These are phyloP conservation scores for Aspergillus wentii DNA, from an alignment of 495 filamentous ascomycete genomes.

Conservation along the genomic window DNA sequence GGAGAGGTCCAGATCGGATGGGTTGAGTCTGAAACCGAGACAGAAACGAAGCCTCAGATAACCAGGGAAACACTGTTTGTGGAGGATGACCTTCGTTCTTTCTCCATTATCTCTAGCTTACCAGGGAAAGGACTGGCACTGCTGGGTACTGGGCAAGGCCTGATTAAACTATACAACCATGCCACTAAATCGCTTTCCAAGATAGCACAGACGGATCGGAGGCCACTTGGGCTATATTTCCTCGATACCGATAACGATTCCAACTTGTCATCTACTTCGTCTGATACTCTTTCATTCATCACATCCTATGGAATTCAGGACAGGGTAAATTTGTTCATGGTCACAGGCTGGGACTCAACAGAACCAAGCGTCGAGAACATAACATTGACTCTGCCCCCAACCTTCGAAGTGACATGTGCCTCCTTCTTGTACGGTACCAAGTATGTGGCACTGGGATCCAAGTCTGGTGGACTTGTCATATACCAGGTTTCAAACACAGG, in stretches of 20 bases:
- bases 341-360: slow-evolving; percentile 11
- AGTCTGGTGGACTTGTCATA: slow-evolving; percentile 54
- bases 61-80: slow-evolving; percentile 27
- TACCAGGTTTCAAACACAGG: slow-evolving; percentile 31
- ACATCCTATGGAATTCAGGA: slow-evolving; percentile 22
- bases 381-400: slow-evolving; percentile 24
- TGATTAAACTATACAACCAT: slow-evolving; percentile 34
- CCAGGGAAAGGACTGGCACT: slow-evolving; percentile 29
- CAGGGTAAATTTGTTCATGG: slow-evolving; percentile 24
- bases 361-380: slow-evolving; percentile 14
- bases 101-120: slow-evolving; percentile 21
- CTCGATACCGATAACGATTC: slow-evolving; percentile 13
- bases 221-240: slow-evolving; percentile 21
- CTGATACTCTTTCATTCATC: slow-evolving; percentile 22
- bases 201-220: slow-evolving; percentile 16
- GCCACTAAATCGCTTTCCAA: slow-evolving; percentile 18
- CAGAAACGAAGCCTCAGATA: slow-evolving; percentile 10
- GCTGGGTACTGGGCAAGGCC: slow-evolving; percentile 26
- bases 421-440: slow-evolving; percentile 28
- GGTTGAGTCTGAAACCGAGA: slow-evolving; percentile 6
- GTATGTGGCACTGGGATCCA: slow-evolving; percentile 64
- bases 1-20: slow-evolving; percentile 55
- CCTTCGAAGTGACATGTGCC: slow-evolving; percentile 34
- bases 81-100: slow-evolving; percentile 26
- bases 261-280: slow-evolving; percentile 1